Evolutionary conservation across 176 grass and related monocot genomes (phyloP).

Genomic region (Ampelocalamus luodianensis): DNA sequence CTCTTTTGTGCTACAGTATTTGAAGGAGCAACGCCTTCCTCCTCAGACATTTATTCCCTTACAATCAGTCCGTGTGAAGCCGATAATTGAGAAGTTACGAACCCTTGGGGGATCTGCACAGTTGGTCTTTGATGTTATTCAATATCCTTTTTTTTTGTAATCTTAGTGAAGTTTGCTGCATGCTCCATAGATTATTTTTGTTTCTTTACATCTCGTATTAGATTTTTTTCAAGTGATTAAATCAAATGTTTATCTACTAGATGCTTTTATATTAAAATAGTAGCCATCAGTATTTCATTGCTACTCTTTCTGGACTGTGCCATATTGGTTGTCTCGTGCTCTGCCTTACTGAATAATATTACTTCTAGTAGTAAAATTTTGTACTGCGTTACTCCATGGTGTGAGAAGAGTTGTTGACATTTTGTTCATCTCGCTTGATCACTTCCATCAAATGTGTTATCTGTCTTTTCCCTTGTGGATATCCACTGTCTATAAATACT

Average conservation of each 20-base stretch:
- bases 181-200: background rate
- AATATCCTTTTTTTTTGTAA: slow-evolving; percentile 77
- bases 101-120: slow-evolving; percentile 88
- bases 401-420: background rate
- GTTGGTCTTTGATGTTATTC: slow-evolving; percentile 95
- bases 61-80: slow-evolving; percentile 91
- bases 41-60: slow-evolving; percentile 98
- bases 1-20: slow-evolving; percentile 72
- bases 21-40: slow-evolving; percentile 97
- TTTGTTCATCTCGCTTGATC: slow-evolving; percentile 12
- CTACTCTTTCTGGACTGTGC: background rate
- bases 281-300: background rate
- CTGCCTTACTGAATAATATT: background rate
- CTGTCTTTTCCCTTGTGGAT: background rate
- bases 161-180: slow-evolving; percentile 20
- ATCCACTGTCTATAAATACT: slow-evolving; percentile 18
- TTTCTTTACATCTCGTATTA: background rate
- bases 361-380: background rate
- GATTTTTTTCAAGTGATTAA: slow-evolving; percentile 7
- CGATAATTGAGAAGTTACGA: slow-evolving; percentile 85
- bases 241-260: background rate
- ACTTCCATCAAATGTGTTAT: slow-evolving; percentile 20
- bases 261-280: background rate
- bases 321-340: background rate
- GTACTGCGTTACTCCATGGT: background rate